Conservation (phyloP, 2,329 filamentous ascomycete genomes). For the Neofusicoccum parvum region DNA sequence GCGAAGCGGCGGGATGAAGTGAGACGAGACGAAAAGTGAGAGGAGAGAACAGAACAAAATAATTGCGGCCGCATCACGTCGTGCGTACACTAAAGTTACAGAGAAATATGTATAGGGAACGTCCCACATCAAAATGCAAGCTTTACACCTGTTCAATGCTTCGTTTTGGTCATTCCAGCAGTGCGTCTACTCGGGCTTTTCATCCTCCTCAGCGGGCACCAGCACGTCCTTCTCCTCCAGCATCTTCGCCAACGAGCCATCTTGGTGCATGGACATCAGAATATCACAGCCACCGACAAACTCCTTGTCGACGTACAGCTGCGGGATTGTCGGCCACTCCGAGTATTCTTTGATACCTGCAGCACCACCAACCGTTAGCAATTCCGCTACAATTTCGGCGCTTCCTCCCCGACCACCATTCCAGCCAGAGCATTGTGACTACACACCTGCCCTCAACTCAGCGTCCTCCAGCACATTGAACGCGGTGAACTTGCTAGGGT, state of each 20-base stretch:
- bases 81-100: constrained; percentile 6
- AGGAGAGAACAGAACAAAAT: background rate
- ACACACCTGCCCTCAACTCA: constrained; percentile 74
- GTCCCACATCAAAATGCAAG: background rate
- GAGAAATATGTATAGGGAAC: constrained; percentile 9
- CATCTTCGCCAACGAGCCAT: constrained; percentile 87
- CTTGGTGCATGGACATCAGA: constrained; percentile 94
- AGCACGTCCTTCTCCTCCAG: constrained; percentile 92
- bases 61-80: background rate
- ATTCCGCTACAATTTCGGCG: background rate
- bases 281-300: constrained; percentile 99
- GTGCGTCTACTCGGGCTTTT: constrained; percentile 18
- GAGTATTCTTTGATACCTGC: constrained; percentile 98
- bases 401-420: background rate
- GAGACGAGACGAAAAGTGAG: background rate
- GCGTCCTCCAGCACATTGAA: constrained; percentile 96
- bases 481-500: constrained; percentile 94
- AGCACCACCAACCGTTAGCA: constrained; percentile 22
- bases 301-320: constrained; percentile 92
- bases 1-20: background rate
- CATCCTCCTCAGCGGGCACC: constrained; percentile 57
- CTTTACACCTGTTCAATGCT: background rate
- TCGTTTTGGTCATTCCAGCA: constrained; percentile 24
- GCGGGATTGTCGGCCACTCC: constrained; percentile 98
- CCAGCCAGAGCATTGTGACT: background rate